Evolutionary conservation across 176 grass and related monocot genomes (phyloP), one percentile per base, ranked within the genome.

Genomic region (Avena eriantha): DNA sequence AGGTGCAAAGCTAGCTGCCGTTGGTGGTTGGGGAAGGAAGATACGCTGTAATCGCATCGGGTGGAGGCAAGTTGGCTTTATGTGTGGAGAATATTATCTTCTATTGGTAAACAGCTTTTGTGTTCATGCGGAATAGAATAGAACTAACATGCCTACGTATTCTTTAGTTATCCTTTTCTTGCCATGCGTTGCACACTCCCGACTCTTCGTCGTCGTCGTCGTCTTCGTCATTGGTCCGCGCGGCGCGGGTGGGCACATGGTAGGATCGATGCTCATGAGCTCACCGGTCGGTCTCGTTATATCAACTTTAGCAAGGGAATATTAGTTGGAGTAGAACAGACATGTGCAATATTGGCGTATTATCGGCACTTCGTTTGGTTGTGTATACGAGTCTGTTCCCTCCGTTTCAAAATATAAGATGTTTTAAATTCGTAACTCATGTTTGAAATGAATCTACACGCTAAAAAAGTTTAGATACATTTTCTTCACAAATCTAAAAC

Each of bases 111-210:
- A 17, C 2, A 31, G 29, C 64, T 67, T 67, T 67, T 67, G 17
- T 34, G 29, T 17, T 60, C n/a, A 67, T 34, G 64, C 29, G 63
- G 64, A 67, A 67, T 67, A 67, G 2, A 67, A 67, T 67, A 67
- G 64, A 67, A 15, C 64, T 67, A 34, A 16, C 61, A 66, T 66
- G 14, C 26, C 7, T 5, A 10, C 8, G 43, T 80, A 7, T 79
- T 26, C 10, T 60, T 46, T 80, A 16, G 12, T 39, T 78, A 14
- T 24, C 35, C 11, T 46, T 79, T 23, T 11, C 49, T 61, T n/a
- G 39, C 15, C 67, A 80, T 80, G 82, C 43, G 67, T 8, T 80
- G 10, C 81, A 84, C 81, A 78, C 41, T 83, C 10, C 35, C 69
- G 86, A 80, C 13, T 58, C 22, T 0, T 69, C 0, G 4, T 10